Conservation (phyloP, 331 rosid species). For the Prunus yedoensis region DNA sequence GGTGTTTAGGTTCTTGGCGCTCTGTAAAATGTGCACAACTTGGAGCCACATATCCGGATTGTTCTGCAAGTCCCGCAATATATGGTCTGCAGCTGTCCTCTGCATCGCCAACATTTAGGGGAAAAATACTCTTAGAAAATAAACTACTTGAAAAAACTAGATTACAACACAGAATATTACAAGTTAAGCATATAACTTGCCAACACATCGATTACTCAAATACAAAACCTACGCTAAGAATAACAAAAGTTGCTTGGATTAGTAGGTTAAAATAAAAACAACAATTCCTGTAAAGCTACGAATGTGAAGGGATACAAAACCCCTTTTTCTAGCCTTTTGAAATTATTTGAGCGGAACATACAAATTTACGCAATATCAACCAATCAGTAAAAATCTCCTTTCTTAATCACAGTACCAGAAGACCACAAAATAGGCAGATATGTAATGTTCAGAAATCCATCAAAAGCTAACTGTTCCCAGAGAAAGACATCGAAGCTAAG, state of each 20-base stretch:
- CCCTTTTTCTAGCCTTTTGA: background rate
- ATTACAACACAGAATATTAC: background rate
- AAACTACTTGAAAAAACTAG: background rate
- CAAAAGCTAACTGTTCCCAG: background rate
- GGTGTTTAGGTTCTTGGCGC: constrained; percentile 75
- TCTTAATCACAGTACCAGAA: background rate
- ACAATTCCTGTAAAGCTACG: background rate
- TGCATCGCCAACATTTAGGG: constrained; percentile 30
- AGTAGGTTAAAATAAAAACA: too few species aligned
- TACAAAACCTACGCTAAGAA: background rate
- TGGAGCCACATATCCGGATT: constrained; percentile 98
- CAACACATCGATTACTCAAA: background rate
- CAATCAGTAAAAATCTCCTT: background rate
- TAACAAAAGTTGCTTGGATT: too few species aligned
- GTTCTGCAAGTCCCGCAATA: constrained; percentile 86
- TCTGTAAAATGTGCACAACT: constrained; percentile 93
- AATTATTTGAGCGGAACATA: background rate
- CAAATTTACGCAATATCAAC: background rate
- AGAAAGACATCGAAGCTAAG: background rate
- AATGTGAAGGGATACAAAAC: background rate
- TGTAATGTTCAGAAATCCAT: background rate
- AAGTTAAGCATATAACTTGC: background rate
- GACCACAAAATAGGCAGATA: background rate
- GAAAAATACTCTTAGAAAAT: background rate
- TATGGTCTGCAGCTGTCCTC: constrained; percentile 95